Evolutionary conservation across 371 early-diverging fungal species (phyloP).

Genomic region (Blakeslea trispora): DNA sequence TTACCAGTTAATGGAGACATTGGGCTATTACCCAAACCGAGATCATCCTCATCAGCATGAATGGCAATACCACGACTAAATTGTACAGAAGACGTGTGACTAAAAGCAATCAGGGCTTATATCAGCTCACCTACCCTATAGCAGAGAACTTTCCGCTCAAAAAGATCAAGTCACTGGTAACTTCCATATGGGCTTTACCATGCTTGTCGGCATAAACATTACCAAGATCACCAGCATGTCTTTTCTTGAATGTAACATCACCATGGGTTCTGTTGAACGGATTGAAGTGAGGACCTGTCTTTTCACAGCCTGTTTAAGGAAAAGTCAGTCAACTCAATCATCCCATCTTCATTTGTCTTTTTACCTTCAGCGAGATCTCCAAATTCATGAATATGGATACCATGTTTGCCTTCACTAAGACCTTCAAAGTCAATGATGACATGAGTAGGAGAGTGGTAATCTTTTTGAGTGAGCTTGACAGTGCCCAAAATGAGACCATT

Average conservation of each 20-base stretch:
- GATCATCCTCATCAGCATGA: slow-evolving; percentile 84
- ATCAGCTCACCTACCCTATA: slow-evolving; percentile 57
- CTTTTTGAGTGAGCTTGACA: slow-evolving; percentile 69
- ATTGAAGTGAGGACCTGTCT: slow-evolving; percentile 83
- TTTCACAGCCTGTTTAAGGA: slow-evolving; percentile 58
- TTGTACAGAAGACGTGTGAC: slow-evolving; percentile 5
- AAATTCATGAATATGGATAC: slow-evolving; percentile 84
- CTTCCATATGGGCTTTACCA: slow-evolving; percentile 54
- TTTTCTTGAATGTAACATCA: slow-evolving; percentile 60
- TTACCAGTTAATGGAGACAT: slow-evolving; percentile 82
- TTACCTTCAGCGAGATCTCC: slow-evolving; percentile 75
- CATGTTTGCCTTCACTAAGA: slow-evolving; percentile 80
- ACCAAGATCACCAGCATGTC: slow-evolving; percentile 91
- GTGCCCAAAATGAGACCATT: slow-evolving; percentile 76
- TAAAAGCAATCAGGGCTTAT: background rate
- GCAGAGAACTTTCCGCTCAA: slow-evolving; percentile 74
- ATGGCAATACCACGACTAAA: slow-evolving; percentile 81
- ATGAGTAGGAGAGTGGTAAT: slow-evolving; percentile 49
- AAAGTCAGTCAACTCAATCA: no score
- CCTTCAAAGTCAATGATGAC: slow-evolving; percentile 64
- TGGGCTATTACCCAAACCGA: slow-evolving; percentile 78
- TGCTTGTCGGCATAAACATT: slow-evolving; percentile 64
- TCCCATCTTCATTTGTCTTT: slow-evolving; percentile 16
- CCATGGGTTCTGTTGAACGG: slow-evolving; percentile 79
- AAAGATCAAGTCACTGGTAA: slow-evolving; percentile 59